Evolutionary conservation across 768 basidiomycete species (phyloP), one percentile per base, ranked within the genome.

Genomic region (Lactifluus hygrophoroides): DNA sequence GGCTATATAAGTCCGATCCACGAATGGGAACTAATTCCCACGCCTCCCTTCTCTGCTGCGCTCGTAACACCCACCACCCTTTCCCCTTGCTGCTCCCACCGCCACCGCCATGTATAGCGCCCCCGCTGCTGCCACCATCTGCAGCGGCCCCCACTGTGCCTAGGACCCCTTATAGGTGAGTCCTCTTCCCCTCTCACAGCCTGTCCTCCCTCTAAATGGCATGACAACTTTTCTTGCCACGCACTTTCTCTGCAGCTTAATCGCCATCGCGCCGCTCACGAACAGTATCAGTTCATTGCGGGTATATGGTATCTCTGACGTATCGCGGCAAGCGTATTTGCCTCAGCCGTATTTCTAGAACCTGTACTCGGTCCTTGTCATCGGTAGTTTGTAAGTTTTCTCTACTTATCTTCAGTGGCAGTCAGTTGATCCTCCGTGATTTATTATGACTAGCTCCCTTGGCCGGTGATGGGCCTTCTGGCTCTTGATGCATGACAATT

Each of bases 401-500:
- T 3, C 21, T 19, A 13, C 5, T 52, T 7, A 4, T 48, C 7
- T 7, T 23, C 13, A 10, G 10, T 28, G 13, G 30, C 23, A 2
- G n/a, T 14, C 11, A 1, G 10, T 38, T 51, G 44, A 50, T n/a
- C 32, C 5, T 4, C 4, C 43, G 8, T 17, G 13, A 14, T 17
- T 34, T 40, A 16, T 58, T 27, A 56, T 42, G 1, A 32, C 38
- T 1, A 56, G 54, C 40, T 30, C 25, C 11, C 58, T 63, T 25
- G 76, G 74, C 3, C 88, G 85, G 84, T 66, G 82, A 64, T 85
- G 81, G 81, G 74, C 85, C 1, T 86, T 82, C 81, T 81, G 79
- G 79, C 84, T n/a, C n/a, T n/a, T n/a, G 75, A 79, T 84, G 16
- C 81, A 84, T 59, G 79, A 82, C 0, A n/a, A n/a, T n/a, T n/a